Conservation (phyloP, 257 asterid species). For the Primulina tabacum region DNA sequence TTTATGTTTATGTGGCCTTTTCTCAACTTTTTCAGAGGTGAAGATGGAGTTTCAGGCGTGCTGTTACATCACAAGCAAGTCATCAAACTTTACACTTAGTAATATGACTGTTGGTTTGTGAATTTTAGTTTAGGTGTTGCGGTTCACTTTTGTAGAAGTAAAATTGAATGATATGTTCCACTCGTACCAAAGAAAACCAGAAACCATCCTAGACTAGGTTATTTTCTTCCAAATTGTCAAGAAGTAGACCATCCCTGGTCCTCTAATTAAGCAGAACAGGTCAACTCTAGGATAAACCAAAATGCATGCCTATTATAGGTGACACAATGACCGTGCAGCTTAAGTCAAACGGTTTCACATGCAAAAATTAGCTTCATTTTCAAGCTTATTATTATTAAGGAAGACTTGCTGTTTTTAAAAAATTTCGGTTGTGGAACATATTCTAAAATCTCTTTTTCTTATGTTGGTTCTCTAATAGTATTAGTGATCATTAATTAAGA, state of each 20-base stretch:
- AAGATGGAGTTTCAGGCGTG: slow-evolving; percentile 98
- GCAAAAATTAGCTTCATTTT: not conserved
- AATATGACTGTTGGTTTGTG: slow-evolving; percentile 55
- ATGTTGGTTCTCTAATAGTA: not conserved
- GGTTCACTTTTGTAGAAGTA: slow-evolving; percentile 16
- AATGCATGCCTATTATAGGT: too few relatives aligned
- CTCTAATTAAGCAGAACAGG: too few relatives aligned
- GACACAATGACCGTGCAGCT: not conserved
- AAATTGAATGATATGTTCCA: not conserved
- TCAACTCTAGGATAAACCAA: too few relatives aligned
- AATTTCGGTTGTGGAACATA: too few relatives aligned
- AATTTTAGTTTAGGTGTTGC: slow-evolving; percentile 27
- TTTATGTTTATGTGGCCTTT: slow-evolving; percentile 28
- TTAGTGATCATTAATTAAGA: not conserved
- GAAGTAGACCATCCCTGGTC: too few relatives aligned
- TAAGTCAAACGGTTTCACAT: not conserved
- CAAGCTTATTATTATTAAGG: not conserved
- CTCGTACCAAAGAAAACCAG: not conserved
- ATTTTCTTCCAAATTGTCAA: too few relatives aligned
- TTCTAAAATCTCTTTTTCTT: too few relatives aligned
- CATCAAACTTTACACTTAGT: slow-evolving; percentile 53
- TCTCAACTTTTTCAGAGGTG: slow-evolving; percentile 47
- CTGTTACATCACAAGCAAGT: slow-evolving; percentile 99
- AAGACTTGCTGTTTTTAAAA: too few relatives aligned
- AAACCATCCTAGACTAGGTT: not conserved